Base-by-base conservation (phyloP, 1,284 basidiomycete species). In the Naganishia liquefaciens region DNA sequence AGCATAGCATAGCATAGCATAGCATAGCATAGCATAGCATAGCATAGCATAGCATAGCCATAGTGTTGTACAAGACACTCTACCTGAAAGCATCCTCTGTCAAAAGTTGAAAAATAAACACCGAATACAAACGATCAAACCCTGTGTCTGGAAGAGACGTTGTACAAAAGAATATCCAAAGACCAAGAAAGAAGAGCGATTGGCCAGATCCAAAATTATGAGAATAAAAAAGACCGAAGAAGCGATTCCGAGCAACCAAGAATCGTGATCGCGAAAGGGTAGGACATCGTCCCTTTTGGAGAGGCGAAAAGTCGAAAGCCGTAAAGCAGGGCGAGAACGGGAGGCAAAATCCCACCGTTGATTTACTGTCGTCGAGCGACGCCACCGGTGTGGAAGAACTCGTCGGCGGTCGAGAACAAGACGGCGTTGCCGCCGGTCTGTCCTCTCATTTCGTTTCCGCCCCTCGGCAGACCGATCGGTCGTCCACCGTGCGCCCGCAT, bases 361-460 rank as follows among this genome's bases (percentile, higher is more conserved):
- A 37, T 37, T 50, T 37, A 60, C 15, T 47, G 30, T 40, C 57
- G 57, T 37, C 57, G 46, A 2, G 46, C 23, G 1, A 13, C 4
- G 13, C 21, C 57, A 10, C 28, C 57, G n/a, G 46, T 50, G 21
- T 60, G 57, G 33, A 60, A 60, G 47, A 60, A 60, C 7, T 60
- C 64, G 23, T 65, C 64, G 23, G 57, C 64, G 23, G 64, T 65
- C 42, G 62, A 64, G 46, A 68, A 68, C 54, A 68, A 52, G 28
- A 68, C 66, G 33, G 66, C 66, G 15, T 68, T 58, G 25, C 64
- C 66, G 28, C 66, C 66, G 10, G 46, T 63, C 25, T 64, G 54
- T 21, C 54, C 50, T 33, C 63, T 57, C 49, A 55, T 63, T 21
- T 68, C 66, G 28, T 58, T 67, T n/a, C 66, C 66, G 37, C 52